phyloP scores from a whole-genome alignment of 2,329 filamentous ascomycete genomes.

The Colletotrichum tamarilloi region DNA sequence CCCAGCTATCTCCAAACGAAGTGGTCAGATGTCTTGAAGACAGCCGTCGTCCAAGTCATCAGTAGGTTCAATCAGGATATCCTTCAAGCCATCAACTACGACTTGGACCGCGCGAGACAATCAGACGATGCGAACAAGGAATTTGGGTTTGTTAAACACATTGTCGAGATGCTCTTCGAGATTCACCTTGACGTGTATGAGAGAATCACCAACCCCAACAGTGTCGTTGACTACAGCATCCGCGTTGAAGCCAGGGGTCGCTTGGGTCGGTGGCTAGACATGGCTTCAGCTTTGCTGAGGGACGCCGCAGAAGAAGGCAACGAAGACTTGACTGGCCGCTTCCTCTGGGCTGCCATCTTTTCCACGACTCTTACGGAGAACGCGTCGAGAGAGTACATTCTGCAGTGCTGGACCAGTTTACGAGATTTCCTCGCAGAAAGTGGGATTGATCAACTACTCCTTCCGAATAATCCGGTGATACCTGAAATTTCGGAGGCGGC shows the following conservation, averaged over 20 bases:
- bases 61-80: conserved; percentile 64
- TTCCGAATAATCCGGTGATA: conserved; percentile 91
- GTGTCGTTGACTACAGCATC: conserved; percentile 60
- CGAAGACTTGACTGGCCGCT: conserved; percentile 60
- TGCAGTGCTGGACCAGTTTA: conserved; percentile 69
- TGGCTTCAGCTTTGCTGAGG: conserved; percentile 59
- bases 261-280: conserved; percentile 62
- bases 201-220: conserved; percentile 67
- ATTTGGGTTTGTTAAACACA: conserved; percentile 31
- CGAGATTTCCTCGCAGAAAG: conserved; percentile 61
- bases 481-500: conserved; percentile 85
- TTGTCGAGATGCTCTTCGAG: conserved; percentile 71
- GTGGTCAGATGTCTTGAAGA: conserved; percentile 70
- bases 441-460: conserved; percentile 59
- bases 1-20: conserved; percentile 63
- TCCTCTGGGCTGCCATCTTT: conserved; percentile 68
- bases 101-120: conserved; percentile 45
- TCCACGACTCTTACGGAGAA: conserved; percentile 63
- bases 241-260: conserved; percentile 61
- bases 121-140: neutral
- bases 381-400: conserved; percentile 66
- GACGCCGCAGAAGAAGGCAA: conserved; percentile 46
- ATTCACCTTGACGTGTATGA: conserved; percentile 72
- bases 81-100: conserved; percentile 57
- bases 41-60: conserved; percentile 66